phyloP scores from a whole-genome alignment of 768 basidiomycete species.

The Roridomyces roridus region DNA sequence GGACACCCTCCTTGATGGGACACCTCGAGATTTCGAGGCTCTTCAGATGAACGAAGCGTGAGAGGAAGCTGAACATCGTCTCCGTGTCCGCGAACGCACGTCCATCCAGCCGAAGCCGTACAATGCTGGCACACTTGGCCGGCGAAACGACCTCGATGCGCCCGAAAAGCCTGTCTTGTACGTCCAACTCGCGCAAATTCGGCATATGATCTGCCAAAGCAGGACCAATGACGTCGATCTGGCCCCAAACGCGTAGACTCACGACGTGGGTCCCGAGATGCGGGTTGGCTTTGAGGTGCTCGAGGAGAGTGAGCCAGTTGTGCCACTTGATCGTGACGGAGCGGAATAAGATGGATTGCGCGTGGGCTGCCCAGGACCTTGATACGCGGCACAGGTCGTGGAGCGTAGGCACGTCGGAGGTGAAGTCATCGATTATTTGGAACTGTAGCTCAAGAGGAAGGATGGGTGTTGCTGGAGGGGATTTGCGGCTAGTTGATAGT shows the following conservation, averaged over 20 bases:
- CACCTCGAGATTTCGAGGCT: too few species aligned
- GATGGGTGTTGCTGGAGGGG: too few species aligned
- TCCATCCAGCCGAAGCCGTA: slow-evolving; percentile 5
- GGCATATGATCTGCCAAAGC: neutral
- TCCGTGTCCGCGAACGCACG: slow-evolving; percentile 1
- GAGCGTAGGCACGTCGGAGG: neutral
- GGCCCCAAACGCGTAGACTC: too few species aligned
- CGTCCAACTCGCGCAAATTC: slow-evolving; percentile 3
- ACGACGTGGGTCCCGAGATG: too few species aligned
- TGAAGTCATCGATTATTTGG: slow-evolving; percentile 14
- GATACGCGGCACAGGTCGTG: slow-evolving; percentile 3
- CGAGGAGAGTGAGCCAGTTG: slow-evolving; percentile 2
- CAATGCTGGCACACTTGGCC: too few species aligned
- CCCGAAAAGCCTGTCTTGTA: neutral
- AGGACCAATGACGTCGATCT: neutral
- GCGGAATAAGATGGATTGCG: slow-evolving; percentile 13
- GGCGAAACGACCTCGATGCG: neutral
- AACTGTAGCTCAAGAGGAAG: slow-evolving; percentile 14
- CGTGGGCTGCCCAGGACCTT: slow-evolving; percentile 14
- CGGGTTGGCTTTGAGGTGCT: neutral
- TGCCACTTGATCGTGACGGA: slow-evolving; percentile 1
- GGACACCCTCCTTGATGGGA: too few species aligned
- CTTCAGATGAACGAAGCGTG: too few species aligned
- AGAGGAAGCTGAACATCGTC: slow-evolving; percentile 8
- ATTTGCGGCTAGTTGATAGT: too few species aligned